Percentiles rank a stretch among this genome's conserved stretches.
Conservation (phyloP, 1,284 basidiomycete genomes). For the Marasmius tenuissimus region DNA sequence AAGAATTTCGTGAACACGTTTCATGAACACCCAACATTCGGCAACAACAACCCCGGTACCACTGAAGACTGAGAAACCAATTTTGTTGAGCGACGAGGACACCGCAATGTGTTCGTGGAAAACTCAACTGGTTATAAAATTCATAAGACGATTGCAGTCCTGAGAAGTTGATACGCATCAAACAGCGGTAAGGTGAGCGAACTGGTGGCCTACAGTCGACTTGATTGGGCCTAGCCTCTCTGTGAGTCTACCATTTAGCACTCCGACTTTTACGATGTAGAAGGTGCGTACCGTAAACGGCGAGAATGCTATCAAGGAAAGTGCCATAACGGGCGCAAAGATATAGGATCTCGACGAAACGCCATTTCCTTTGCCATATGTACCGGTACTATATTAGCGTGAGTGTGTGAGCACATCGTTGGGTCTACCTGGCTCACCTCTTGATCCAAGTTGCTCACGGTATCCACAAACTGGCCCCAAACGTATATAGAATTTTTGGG, state of each 20-base stretch:
- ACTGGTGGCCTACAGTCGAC: no score
- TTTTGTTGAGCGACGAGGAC: no score
- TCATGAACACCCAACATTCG: background rate
- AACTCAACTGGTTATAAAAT: background rate
- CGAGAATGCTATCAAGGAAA: background rate
- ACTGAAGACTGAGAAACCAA: background rate
- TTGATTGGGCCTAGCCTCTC: background rate
- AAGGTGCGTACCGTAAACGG: background rate
- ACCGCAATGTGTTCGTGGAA: no score
- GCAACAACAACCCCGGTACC: no score
- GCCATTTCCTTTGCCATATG: background rate
- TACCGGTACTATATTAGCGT: background rate
- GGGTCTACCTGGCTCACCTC: background rate
- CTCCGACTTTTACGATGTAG: background rate
- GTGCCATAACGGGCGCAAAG: background rate
- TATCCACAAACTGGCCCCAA: background rate
- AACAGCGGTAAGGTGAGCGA: no score
- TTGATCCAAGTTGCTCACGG: background rate
- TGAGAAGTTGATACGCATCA: background rate
- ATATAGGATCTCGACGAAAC: background rate
- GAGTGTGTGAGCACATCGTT: background rate
- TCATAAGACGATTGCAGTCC: background rate
- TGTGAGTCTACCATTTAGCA: background rate
- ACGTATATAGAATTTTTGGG: no score
- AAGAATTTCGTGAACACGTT: no score